Conservation (phyloP, 768 basidiomycete species). For the Psilocybe subaeruginosa region DNA sequence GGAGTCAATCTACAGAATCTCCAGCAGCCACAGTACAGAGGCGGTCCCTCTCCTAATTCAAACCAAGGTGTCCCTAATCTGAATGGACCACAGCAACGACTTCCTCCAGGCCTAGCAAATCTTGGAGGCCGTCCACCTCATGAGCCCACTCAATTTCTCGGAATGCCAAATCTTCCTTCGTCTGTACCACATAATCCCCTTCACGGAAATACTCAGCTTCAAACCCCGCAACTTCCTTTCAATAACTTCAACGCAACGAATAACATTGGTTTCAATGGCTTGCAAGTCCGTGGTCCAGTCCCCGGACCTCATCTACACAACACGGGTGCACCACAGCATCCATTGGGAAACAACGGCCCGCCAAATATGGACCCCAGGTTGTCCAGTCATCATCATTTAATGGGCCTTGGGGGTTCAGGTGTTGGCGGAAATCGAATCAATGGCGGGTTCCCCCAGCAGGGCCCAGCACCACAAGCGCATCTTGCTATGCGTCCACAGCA, state of each 20-base stretch:
- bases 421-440: constrained; percentile 50
- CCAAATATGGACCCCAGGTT: constrained; percentile 59
- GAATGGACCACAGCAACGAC: constrained; percentile 54
- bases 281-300: constrained; percentile 57
- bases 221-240: constrained; percentile 47
- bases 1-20: constrained; percentile 61
- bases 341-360: constrained; percentile 57
- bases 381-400: constrained; percentile 53
- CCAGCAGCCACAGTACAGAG: constrained; percentile 69
- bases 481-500: constrained; percentile 55
- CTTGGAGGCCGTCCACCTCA: constrained; percentile 83
- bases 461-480: constrained; percentile 45
- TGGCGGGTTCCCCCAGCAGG: constrained; percentile 53
- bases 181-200: constrained; percentile 48
- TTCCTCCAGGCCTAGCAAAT: constrained; percentile 83
- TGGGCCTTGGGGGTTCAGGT: constrained; percentile 48
- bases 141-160: constrained; percentile 69
- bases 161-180: constrained; percentile 47
- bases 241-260: constrained; percentile 54
- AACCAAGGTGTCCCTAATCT: constrained; percentile 48
- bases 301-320: constrained; percentile 46
- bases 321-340: constrained; percentile 23
- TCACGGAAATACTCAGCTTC: constrained; percentile 43
- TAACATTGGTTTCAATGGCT: constrained; percentile 45
- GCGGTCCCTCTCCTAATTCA: constrained; percentile 66